Evolutionary conservation across 768 basidiomycete genomes (phyloP), one percentile per base, ranked within the genome.

Genomic region (Lactifluus volemus): DNA sequence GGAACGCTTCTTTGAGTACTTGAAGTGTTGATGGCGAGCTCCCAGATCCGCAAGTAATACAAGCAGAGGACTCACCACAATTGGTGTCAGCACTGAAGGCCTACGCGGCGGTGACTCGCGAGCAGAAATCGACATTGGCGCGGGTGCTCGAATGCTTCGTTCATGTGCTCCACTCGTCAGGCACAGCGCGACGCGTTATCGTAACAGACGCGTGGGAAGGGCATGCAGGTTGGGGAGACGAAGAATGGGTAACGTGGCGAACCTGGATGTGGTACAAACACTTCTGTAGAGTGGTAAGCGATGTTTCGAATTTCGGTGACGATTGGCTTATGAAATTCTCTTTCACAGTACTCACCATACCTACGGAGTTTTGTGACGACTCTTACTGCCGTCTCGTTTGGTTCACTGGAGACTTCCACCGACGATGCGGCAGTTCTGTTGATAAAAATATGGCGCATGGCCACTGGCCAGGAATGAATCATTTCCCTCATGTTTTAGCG

Each of bases 201-300:
- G 78, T 78, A 4, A 83, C 84, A 65, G 75, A 79, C 5, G 81
- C 83, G 0, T 93, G 91, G 92, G 77, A 83, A 38, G 81, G 81
- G 47, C 85, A 89, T 25, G 77, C 76, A 1, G 79, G 75, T 34
- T 92, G 90, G 90, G 78, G 77, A 21, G 78, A 81, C 41, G 81
- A 84, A 30, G 85, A 88, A 57, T 95, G 92, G 92, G 80, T 81
- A 68, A 77, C 81, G 1, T 93, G 90, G 91, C 85, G 89, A 74
- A 89, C 86, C 0, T 92, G 89, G 87, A 85, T 88, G 2, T 95
- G 92, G 92, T 94, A 89, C 67, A 78, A 88, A 61, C 90, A 96
- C 67, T 94, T 92, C 75, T 89, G 88, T 72, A 78, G 91, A 68
- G 79, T 75, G 71, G 92, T 93, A 56, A 64, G 89, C 25, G 75